Evolutionary conservation across 2,329 filamentous ascomycete species (phyloP), one percentile per base, ranked within the genome.

Genomic region (Pestalotiopsis sp.): DNA sequence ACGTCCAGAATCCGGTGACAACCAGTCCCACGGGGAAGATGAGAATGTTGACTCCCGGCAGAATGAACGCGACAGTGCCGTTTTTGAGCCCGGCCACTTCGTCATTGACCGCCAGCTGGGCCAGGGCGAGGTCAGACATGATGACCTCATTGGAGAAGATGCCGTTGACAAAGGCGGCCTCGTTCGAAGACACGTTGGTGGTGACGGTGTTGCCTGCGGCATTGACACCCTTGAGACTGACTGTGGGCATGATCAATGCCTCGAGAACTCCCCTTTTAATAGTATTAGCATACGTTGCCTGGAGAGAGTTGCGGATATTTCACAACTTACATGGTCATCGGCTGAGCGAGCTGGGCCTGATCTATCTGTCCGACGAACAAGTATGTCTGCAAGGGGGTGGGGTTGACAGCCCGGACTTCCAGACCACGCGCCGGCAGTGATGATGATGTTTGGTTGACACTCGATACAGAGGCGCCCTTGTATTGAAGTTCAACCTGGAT

Each of bases 11-110:
- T 52, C 86, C 81, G 2, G 88, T 91, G 73, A 94, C 85, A 72
- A 93, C 81, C n/a, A 91, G 81, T 20, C 92, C 92, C 38, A 91
- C 82, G 7, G 92, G 92, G 79, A 92, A 90, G 69, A 93, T 88
- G 74, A 92, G 83, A 66, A 94, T 84, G 69, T 88, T 85, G 52
- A 88, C 85, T 59, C 92, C 92, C 0, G 92, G 92, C 1, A 94
- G 81, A 14, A 93, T 83, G 72, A 94, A 94, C 1, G 90, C 88
- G 12, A 87, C 83, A 14, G 84, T 86, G 71, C 85, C 84, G 74
- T 87, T 86, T 64, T 75, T 74, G 27, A 90, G 79, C 3, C 77
- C 79, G 0, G 76, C 78, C 0, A 85, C 77, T 23, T 86, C 80
- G 3, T 83, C 77, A 69, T 86, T 79, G 20, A 89, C 86, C 41